Base-by-base conservation (phyloP, 805 yeast species). In the Candida ovalis region DNA sequence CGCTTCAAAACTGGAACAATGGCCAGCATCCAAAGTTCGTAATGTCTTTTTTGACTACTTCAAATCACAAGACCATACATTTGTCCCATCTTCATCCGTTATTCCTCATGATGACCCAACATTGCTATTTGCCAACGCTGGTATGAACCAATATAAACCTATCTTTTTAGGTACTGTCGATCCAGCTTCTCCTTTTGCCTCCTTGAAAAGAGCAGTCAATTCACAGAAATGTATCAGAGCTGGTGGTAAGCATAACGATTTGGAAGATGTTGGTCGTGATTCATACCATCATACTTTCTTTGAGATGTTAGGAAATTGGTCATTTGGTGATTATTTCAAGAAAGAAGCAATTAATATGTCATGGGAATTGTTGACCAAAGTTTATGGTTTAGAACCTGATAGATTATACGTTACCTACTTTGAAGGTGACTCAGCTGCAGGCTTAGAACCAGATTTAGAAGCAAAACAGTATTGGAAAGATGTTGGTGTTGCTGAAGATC, bases 271-370 rank as follows among this genome's bases (percentile, higher is more conserved):
- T 43, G 99, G 99, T 55, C 83, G 86, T 63, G 99, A 94, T 71
- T 88, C 96, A 45, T 94, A 94, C 66, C 99, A 94, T 69, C 99
- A 94, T 70, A 94, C 99, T 17, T 95, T 95, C 66, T 94, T 94
- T 60, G 99, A 94, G 74, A 94, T 94, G 99, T 80, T 94, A 71
- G 99, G 99, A 63, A 94, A 94, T 77, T 94, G 99, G 99, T 94
- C 99, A 6, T 94, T 94, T 70, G 99, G 99, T 62, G 99, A 94
- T 71, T 94, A 94, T 68, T 94, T 94, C 82, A 94, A 94, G 70
- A 81, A 86, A 61, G 99, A 90, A 64, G 98, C 98, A 45, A 85
- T 91, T 61, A 71, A 72, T 8, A 88, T 78, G 73, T 83, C 96
- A 9, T 94, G 98, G 98, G 95, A 90, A 49, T 75, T 94, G 53